Evolutionary conservation across 2,329 filamentous ascomycete species (phyloP).

Genomic region (Dichotomopilus funicola): DNA sequence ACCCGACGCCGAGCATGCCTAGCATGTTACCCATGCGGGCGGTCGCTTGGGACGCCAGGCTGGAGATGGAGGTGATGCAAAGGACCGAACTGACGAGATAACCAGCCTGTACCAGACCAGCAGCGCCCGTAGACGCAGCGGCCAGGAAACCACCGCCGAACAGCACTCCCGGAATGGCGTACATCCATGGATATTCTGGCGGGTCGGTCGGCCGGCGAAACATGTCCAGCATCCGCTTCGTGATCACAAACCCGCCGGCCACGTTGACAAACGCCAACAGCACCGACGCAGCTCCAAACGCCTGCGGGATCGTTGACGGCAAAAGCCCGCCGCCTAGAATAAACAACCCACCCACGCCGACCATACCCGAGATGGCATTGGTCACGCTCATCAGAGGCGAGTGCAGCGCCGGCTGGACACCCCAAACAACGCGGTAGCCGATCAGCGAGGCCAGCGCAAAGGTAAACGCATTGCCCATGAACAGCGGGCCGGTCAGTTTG

Average conservation of each 20-base stretch:
- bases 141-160: conserved; percentile 78
- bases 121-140: conserved; percentile 73
- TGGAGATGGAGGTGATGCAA: conserved; percentile 77
- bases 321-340: conserved; percentile 77
- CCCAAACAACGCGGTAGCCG: conserved; percentile 85
- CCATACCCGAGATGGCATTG: conserved; percentile 87
- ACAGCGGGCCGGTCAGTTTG: conserved; percentile 72
- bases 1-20: conserved; percentile 76
- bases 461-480: conserved; percentile 84
- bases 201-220: conserved; percentile 82
- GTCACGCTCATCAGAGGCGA: conserved; percentile 90
- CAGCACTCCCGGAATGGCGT: conserved; percentile 66
- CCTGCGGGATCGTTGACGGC: conserved; percentile 71
- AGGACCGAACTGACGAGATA: conserved; percentile 80
- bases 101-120: conserved; percentile 78
- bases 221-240: conserved; percentile 91
- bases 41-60: conserved; percentile 74
- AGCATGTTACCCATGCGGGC: conserved; percentile 80
- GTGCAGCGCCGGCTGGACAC: conserved; percentile 74
- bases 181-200: conserved; percentile 82
- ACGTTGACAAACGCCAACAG: conserved; percentile 84
- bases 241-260: conserved; percentile 83
- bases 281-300: conserved; percentile 72
- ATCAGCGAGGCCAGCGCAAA: conserved; percentile 79
- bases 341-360: conserved; percentile 81